A percentile compares a stretch with the other conserved stretches of the same genome.
Conservation (phyloP, 305 asterid genomes). For the Rubia balearica region DNA sequence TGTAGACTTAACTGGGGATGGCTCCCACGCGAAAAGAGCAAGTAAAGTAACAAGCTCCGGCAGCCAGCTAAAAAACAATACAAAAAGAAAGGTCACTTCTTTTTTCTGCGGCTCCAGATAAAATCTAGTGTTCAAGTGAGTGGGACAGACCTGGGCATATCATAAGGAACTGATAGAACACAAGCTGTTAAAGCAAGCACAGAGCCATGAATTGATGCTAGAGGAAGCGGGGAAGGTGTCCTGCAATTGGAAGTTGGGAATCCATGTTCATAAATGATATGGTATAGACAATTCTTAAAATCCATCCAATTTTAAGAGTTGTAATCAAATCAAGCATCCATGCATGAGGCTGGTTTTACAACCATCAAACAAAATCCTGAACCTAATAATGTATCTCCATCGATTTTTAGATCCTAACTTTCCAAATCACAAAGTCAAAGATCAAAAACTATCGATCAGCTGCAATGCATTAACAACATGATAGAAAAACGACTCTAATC, state of each 20-base stretch:
- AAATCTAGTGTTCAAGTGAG: not conserved
- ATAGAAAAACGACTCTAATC: not conserved
- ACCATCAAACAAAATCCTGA: not conserved
- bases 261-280: not conserved
- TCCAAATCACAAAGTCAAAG: not conserved
- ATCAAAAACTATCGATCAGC: not conserved
- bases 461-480: not conserved
- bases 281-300: not conserved
- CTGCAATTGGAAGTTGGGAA: constrained; percentile 39
- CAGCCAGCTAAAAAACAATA: constrained; percentile 63
- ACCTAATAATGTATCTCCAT: not conserved
- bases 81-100: constrained; percentile 11
- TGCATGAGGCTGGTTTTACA: not conserved
- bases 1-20: constrained; percentile 88
- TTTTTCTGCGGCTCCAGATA: not conserved
- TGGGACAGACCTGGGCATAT: constrained; percentile 82
- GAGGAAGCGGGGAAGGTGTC: constrained; percentile 46
- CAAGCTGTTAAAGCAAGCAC: constrained; percentile 97
- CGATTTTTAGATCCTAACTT: not conserved
- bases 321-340: not conserved
- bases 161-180: constrained; percentile 90
- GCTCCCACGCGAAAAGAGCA: constrained; percentile 85
- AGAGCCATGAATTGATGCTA: constrained; percentile 86
- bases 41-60: constrained; percentile 88
- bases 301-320: not conserved